Conservation (phyloP, 2,329 filamentous ascomycete species). For the Arthrobotrys megalospora region DNA sequence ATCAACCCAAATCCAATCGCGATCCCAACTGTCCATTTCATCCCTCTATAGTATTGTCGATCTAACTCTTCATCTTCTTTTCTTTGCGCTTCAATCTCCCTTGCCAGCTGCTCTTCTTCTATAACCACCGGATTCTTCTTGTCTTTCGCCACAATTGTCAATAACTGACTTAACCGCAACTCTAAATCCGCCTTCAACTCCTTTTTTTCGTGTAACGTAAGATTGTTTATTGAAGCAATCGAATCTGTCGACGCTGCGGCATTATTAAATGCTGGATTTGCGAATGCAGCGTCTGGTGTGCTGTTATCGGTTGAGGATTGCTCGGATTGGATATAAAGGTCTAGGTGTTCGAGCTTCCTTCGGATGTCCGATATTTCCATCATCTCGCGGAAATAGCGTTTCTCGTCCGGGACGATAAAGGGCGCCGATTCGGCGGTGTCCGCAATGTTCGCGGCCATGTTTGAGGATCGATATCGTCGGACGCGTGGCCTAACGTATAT, state of each 20-base stretch:
- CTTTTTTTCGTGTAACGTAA: conserved; percentile 53
- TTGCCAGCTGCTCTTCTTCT: conserved; percentile 47
- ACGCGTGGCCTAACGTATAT: neutral
- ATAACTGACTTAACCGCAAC: conserved; percentile 47
- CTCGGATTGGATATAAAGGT: conserved; percentile 54
- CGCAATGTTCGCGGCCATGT: conserved; percentile 45
- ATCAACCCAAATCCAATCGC: conserved; percentile 48
- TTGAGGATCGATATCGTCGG: neutral
- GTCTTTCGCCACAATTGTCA: conserved; percentile 53
- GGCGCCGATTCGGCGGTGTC: conserved; percentile 56
- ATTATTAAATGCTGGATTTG: conserved; percentile 48
- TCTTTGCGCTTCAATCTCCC: conserved; percentile 51
- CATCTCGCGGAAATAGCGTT: conserved; percentile 55
- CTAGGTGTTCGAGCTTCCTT: conserved; percentile 47
- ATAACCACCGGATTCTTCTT: conserved; percentile 55
- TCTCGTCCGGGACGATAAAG: conserved; percentile 57
- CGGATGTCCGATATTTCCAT: conserved; percentile 50
- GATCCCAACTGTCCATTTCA: conserved; percentile 59
- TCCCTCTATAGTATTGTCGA: conserved; percentile 47
- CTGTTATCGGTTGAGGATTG: conserved; percentile 26
- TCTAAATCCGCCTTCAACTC: conserved; percentile 56
- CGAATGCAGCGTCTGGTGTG: conserved; percentile 27
- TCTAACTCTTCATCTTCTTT: conserved; percentile 47
- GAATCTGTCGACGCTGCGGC: conserved; percentile 50
- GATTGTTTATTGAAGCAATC: conserved; percentile 50